Base-by-base conservation (phyloP, 169 alveolate genomes). In the Plasmodium vinckei region DNA sequence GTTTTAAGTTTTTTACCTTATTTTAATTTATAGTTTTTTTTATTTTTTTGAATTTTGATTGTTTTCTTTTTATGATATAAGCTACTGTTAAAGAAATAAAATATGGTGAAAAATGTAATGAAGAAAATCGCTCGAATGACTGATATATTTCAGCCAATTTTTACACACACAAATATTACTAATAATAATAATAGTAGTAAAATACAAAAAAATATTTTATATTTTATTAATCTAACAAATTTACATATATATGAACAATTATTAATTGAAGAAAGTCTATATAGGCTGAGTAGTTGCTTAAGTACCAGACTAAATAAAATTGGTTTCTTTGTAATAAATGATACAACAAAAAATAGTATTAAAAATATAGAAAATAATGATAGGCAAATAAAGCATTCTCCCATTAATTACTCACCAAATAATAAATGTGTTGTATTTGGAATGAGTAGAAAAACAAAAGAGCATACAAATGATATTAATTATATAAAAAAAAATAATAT, bases 371-470 rank as follows among this genome's bases (percentile, higher is more conserved):
- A 51, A 13, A 15, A 15, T 15, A 17, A 17, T 15, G 12, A 57
- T 57, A 54, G 15, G 6, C 9, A 9, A 7, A 39, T 59, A 19
- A 9, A 47, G 19, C 13, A 9, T 2, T n/a, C 46, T 39, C 39
- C 44, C 7, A 7, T 17, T 19, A 12, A 2, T 17, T 33, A 44
- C 59, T 12, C 13, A 9, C 1, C 54, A 21, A 63, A 68, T 59
- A 59, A 75, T 65, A 87, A 77, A 61, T 67, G 94, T 12, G 92
- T 94, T 15, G 82, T 94, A 44, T 60, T 94, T 19, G 96, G 96
- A 25, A 79, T 94, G 3, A 72, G 92, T 12, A 94, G 95, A 9
- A 92, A 94, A 33, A 70, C 73, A 13, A 46, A 54, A 0, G 92
- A 92, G 23, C 87, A 87, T 42, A 87, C 90, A 54, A 94, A 73